Conservation (phyloP, 2,329 filamentous ascomycete genomes). For the Emydomyces testavorans region DNA sequence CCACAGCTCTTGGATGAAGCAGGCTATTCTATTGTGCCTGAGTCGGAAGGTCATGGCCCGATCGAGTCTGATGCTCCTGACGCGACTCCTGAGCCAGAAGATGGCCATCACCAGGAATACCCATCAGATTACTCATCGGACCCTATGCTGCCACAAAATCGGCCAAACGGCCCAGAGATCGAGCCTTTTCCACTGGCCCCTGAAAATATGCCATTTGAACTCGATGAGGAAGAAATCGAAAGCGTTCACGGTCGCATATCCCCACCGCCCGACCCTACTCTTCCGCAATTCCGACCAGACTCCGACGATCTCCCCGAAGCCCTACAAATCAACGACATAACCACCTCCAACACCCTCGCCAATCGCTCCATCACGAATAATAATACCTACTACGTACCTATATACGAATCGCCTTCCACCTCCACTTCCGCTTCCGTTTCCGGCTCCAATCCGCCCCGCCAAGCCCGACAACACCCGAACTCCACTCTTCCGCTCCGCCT, state of each 20-base stretch:
- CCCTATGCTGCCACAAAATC: conserved; percentile 17
- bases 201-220: conserved; percentile 7
- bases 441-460: conserved; percentile 24
- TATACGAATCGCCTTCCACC: conserved; percentile 16
- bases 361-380: conserved; percentile 2
- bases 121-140: background rate
- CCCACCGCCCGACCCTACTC: conserved; percentile 31
- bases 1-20: conserved; percentile 35
- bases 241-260: background rate
- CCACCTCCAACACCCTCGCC: conserved; percentile 8
- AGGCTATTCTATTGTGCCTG: conserved; percentile 29
- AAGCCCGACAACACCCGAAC: conserved; percentile 15
- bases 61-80: background rate
- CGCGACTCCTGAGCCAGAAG: background rate
- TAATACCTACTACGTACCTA: conserved; percentile 14
- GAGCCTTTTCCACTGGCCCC: conserved; percentile 14
- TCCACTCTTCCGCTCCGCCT: conserved; percentile 25
- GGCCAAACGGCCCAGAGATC: conserved; percentile 13
- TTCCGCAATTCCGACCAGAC: conserved; percentile 38
- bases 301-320: conserved; percentile 17
- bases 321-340: conserved; percentile 11
- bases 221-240: conserved; percentile 7
- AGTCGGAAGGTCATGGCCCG: conserved; percentile 6
- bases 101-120: background rate
- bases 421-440: conserved; percentile 20